Conservation (phyloP, 2,329 filamentous ascomycete species). For the Ophiocordyceps polyrhachis-furcata region DNA sequence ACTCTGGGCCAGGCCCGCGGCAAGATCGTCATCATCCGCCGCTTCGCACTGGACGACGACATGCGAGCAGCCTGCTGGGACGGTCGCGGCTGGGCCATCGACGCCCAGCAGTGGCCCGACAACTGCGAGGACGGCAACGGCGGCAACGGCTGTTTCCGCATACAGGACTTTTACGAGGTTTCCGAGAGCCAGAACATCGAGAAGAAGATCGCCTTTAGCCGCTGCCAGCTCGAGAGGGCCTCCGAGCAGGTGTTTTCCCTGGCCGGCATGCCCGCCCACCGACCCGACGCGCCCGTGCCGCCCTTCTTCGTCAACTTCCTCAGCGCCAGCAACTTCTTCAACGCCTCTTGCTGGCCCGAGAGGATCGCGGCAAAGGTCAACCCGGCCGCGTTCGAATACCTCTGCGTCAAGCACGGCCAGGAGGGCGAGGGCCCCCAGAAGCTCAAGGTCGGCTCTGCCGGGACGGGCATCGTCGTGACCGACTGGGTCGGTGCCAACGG, state of each 20-base stretch:
- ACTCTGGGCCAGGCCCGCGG: conserved; percentile 62
- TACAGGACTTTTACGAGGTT: conserved; percentile 93
- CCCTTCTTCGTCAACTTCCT: conserved; percentile 85
- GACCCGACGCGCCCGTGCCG: conserved; percentile 14
- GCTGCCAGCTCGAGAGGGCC: conserved; percentile 59
- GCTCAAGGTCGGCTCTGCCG: conserved; percentile 45
- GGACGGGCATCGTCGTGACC: conserved; percentile 75
- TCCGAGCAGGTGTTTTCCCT: conserved; percentile 29
- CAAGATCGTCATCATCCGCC: conserved; percentile 66
- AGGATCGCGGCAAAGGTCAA: conserved; percentile 78
- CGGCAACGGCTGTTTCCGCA: conserved; percentile 53
- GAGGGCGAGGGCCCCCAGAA: conserved; percentile 28
- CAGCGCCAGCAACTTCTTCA: conserved; percentile 88
- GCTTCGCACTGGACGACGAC: conserved; percentile 48
- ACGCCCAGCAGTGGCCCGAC: conserved; percentile 59
- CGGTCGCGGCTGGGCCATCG: conserved; percentile 36
- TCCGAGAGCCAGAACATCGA: conserved; percentile 55
- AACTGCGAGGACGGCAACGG: conserved; percentile 63
- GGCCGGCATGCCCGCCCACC: conserved; percentile 15
- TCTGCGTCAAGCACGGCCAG: conserved; percentile 38
- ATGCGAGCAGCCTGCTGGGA: conserved; percentile 29
- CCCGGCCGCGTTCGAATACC: conserved; percentile 47
- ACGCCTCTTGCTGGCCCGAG: conserved; percentile 80
- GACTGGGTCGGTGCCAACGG: conserved; percentile 81
- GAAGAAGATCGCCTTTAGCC: conserved; percentile 59